Base-by-base conservation (phyloP, 2,329 filamentous ascomycete species). In the Colletotrichum liriopes region DNA sequence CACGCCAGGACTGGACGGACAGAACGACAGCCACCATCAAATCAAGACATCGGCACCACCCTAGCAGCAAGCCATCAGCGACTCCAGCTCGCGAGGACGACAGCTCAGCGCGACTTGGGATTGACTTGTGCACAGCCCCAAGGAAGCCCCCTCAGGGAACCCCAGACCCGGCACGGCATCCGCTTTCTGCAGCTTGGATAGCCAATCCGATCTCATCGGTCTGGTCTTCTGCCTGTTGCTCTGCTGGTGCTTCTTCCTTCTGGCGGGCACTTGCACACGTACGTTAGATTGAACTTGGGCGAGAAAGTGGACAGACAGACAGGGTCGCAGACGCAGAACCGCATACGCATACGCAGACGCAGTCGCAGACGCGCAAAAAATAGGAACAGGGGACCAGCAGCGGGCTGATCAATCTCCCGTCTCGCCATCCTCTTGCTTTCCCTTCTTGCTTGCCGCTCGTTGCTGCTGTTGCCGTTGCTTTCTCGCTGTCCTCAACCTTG, bases 61-160 rank as follows among this genome's bases (percentile, higher is more conserved):
- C 70, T 70, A 72, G 65, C 52, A 64, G 18, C 12, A 55, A 64
- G 61, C 61, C 61, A 29, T 64, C 51, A 69, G 66, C 61, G 60
- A 65, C 64, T 56, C 61, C 65, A 67, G 59, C 47, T 47, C 23
- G n/a, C 39, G 49, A 65, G 62, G 37, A 56, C 49, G 14, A 61
- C 64, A 59, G 65, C 56, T 67, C 43, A 68, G 64, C 55, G 59
- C 51, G 49, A 49, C 66, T 65, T 3, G 49, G 64, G 56, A 49
- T 67, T 67, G 68, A 71, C 56, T 67, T 60, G 69, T 72, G 69
- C 69, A 72, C 69, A 72, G 69, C 65, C 69, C 69, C 69, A 49
- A 69, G 69, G 39, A 54, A 69, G 69, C 69, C 69, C 69, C 69
- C 69, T 65, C 59, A 60, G 37, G 65, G 54, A 72, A 69, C 65